Conservation (phyloP, 345 rosid species). For the Citrus glauca region DNA sequence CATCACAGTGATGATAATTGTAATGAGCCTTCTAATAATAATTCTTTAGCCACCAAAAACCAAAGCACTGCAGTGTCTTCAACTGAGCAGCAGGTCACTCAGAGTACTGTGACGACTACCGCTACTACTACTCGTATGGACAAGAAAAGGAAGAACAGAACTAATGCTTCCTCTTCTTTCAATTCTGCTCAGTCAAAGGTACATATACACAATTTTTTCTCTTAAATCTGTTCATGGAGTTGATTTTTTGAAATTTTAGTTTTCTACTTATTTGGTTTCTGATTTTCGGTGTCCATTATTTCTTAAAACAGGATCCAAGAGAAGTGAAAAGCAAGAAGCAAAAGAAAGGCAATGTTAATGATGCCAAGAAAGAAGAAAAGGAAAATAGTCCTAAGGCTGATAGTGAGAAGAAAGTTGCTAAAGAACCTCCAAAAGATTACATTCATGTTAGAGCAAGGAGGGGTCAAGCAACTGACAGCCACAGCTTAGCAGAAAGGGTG, state of each 20-base stretch:
- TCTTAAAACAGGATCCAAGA: conserved; percentile 29
- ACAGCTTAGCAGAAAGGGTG: conserved; percentile 84
- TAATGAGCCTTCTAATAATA: conserved; percentile 24
- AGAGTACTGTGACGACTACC: conserved; percentile 11
- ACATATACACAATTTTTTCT: not conserved
- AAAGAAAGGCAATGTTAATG: conserved; percentile 31
- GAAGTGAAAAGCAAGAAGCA: conserved; percentile 50
- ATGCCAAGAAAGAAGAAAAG: conserved; percentile 22
- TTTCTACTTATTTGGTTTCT: not conserved
- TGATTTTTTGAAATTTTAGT: not conserved
- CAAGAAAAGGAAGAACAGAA: conserved; percentile 34
- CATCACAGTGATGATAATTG: conserved; percentile 21
- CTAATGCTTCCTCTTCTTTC: conserved; percentile 14
- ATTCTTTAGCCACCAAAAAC: conserved; percentile 25
- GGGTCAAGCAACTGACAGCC: conserved; percentile 81
- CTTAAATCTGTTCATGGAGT: not conserved
- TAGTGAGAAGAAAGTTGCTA: conserved; percentile 25
- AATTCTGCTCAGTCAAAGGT: conserved; percentile 42
- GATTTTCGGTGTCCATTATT: conserved; percentile 3
- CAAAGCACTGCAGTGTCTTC: conserved; percentile 42
- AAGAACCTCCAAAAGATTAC: conserved; percentile 54
- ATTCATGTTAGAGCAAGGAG: conserved; percentile 85
- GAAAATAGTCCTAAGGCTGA: conserved; percentile 21
- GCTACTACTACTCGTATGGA: conserved; percentile 1
- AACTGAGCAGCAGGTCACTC: conserved; percentile 49